These are phyloP conservation scores for Fusarium sp. DNA, from an alignment of 2,329 filamentous ascomycete genomes.

Conservation along the genomic window DNA sequence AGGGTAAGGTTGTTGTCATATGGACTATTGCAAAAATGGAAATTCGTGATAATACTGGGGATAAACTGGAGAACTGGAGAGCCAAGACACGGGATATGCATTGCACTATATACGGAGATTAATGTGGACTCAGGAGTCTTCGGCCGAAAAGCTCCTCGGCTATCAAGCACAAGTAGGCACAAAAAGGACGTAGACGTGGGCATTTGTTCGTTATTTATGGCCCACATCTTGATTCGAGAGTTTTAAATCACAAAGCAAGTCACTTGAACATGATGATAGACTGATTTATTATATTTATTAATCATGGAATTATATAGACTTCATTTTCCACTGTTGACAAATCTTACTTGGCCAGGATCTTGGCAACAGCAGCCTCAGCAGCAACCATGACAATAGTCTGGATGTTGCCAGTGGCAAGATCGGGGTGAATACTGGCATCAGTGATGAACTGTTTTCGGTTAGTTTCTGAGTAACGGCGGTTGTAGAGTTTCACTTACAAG, in stretches of 20 bases:
- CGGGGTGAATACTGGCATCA: constrained; percentile 75
- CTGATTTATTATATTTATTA: not conserved
- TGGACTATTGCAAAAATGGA: not conserved
- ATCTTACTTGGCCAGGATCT: constrained; percentile 24
- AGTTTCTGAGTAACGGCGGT: not conserved
- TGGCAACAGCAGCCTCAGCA: constrained; percentile 67
- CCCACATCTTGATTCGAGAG: not conserved
- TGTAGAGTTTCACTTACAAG: constrained; percentile 48
- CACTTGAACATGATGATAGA: not conserved
- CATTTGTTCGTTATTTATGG: not conserved
- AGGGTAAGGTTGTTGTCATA: not conserved
- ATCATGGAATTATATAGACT: not conserved
- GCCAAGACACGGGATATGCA: not conserved
- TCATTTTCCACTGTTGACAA: not conserved
- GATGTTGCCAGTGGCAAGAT: constrained; percentile 74
- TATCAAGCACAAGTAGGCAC: not conserved
- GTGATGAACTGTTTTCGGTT: constrained; percentile 62
- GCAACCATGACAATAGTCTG: constrained; percentile 71
- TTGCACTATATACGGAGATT: not conserved
- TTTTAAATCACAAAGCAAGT: not conserved
- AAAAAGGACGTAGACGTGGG: not conserved
- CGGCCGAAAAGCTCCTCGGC: not conserved
- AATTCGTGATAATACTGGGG: not conserved
- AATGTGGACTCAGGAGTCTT: not conserved
- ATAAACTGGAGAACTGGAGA: not conserved